A percentile compares a stretch with the other conserved stretches of the same genome.
These are phyloP conservation scores for Silene noctiflora DNA, from an alignment of 179 eudicot species.

Conservation along the genomic window DNA sequence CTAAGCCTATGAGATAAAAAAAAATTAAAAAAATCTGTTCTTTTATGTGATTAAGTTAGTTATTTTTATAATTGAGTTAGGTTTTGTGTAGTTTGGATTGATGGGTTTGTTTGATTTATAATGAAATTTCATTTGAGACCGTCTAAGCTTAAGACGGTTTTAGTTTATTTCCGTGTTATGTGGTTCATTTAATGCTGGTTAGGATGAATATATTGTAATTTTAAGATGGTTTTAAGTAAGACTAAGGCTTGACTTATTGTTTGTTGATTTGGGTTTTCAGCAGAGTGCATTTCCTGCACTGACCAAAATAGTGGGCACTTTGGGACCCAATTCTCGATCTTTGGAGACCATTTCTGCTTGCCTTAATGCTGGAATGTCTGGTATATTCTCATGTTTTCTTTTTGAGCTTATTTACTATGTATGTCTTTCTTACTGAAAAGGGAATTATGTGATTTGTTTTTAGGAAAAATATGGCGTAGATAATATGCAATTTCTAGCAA, in stretches of 20 bases:
- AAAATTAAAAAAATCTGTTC: no score
- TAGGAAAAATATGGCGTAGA: background rate
- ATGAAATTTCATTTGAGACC: no score
- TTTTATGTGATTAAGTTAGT: background rate
- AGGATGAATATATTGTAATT: no score
- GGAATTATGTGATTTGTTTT: no score
- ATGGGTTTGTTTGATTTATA: background rate
- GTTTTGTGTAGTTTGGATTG: background rate
- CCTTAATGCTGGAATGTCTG: constrained; percentile 45
- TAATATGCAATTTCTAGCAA: background rate
- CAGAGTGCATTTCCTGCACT: constrained; percentile 28
- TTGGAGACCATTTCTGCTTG: constrained; percentile 36
- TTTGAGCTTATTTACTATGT: background rate
- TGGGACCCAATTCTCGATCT: constrained; percentile 42
- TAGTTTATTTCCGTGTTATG: background rate
- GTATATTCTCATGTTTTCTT: constrained; percentile 10
- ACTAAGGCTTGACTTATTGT: background rate
- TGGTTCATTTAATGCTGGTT: background rate
- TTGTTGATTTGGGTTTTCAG: background rate
- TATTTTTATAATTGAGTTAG: background rate
- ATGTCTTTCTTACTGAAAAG: background rate
- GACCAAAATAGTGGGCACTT: constrained; percentile 49
- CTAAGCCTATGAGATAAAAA: no score
- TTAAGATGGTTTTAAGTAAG: no score
- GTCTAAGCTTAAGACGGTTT: no score